Conservation (phyloP, 257 asterid genomes). For the Paraleonurus japonicus region DNA sequence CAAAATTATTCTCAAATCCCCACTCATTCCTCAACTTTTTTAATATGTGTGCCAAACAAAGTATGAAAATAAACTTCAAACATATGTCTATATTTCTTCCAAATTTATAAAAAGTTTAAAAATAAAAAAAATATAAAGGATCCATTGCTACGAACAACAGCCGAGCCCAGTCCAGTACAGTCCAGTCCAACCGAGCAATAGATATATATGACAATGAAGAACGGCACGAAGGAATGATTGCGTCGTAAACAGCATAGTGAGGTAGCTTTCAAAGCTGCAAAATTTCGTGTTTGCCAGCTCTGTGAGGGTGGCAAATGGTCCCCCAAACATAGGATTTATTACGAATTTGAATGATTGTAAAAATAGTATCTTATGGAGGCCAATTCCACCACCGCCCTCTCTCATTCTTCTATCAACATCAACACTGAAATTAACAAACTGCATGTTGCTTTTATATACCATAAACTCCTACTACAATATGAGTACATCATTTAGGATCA, state of each 20-base stretch:
- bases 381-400: not conserved
- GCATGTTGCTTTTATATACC: not conserved
- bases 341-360: conserved; percentile 11
- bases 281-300: conserved; percentile 22
- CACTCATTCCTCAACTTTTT: too few species aligned
- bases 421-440: not conserved
- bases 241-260: not conserved
- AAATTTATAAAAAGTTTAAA: too few species aligned
- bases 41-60: too few species aligned
- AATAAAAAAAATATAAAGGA: too few species aligned
- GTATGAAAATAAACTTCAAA: too few species aligned
- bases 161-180: too few species aligned
- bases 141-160: too few species aligned
- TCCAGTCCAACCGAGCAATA: not conserved
- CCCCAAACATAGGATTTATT: not conserved
- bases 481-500: too few species aligned
- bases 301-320: conserved; percentile 11
- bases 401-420: conserved; percentile 22
- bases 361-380: not conserved
- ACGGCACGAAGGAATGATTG: not conserved
- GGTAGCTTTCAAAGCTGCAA: conserved; percentile 27
- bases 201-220: not conserved
- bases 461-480: not conserved
- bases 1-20: too few species aligned
- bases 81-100: too few species aligned